These are phyloP conservation scores for Fusarium chaquense DNA, from an alignment of 2,329 filamentous ascomycete genomes.

Conservation along the genomic window DNA sequence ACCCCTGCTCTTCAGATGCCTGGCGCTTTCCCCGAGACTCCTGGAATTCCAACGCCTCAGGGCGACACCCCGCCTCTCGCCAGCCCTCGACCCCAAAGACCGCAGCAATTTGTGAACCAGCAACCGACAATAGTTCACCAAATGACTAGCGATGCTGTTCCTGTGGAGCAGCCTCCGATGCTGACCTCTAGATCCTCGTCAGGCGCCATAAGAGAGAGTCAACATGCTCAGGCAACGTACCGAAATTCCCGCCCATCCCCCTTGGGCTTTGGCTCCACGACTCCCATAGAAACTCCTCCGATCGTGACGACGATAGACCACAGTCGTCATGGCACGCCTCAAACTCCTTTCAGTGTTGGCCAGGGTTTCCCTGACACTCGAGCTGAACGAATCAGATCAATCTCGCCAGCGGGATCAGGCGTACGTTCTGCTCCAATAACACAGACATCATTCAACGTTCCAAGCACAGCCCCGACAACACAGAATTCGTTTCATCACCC, in stretches of 20 bases:
- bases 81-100: constrained; percentile 40
- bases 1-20: constrained; percentile 27
- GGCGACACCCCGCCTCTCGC: constrained; percentile 16
- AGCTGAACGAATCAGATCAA: constrained; percentile 30
- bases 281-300: constrained; percentile 33
- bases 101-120: constrained; percentile 23
- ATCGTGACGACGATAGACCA: constrained; percentile 8
- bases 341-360: constrained; percentile 27
- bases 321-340: constrained; percentile 33
- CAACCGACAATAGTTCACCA: constrained; percentile 32
- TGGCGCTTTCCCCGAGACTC: constrained; percentile 18
- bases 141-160: constrained; percentile 28
- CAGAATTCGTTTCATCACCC: constrained; percentile 36
- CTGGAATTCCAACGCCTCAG: constrained; percentile 14
- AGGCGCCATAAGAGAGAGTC: constrained; percentile 15
- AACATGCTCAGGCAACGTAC: constrained; percentile 23
- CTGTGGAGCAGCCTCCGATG: constrained; percentile 34
- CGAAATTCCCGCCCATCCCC: constrained; percentile 37
- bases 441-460: constrained; percentile 32
- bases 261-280: constrained; percentile 32
- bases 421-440: constrained; percentile 28
- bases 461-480: constrained; percentile 32
- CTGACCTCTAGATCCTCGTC: constrained; percentile 29
- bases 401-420: constrained; percentile 32
- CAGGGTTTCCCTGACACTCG: constrained; percentile 16